phyloP scores from a whole-genome alignment of 2,329 filamentous ascomycete genomes.

The Fusarium equiseti region DNA sequence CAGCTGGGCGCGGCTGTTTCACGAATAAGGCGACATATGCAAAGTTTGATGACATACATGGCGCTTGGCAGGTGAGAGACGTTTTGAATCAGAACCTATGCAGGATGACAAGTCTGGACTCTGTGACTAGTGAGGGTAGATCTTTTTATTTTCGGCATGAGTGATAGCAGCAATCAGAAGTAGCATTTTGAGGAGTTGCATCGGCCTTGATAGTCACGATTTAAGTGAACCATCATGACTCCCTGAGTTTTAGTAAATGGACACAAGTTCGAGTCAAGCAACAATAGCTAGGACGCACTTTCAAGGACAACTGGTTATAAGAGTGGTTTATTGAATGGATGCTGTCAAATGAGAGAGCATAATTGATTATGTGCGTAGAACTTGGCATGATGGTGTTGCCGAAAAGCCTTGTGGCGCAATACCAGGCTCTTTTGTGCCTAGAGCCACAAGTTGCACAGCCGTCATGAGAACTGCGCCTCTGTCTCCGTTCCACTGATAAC shows the following conservation, averaged over 20 bases:
- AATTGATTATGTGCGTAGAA: not conserved
- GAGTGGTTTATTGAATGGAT: not conserved
- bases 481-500: conserved; percentile 20
- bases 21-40: conserved; percentile 13
- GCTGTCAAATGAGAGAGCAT: not conserved
- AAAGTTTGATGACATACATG: conserved; percentile 34
- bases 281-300: not conserved
- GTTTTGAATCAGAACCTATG: not conserved
- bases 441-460: conserved; percentile 35
- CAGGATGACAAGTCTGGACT: not conserved
- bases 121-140: not conserved
- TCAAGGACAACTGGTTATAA: not conserved
- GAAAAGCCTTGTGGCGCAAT: conserved; percentile 37
- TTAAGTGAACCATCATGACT: not conserved
- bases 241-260: not conserved
- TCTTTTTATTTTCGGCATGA: not conserved
- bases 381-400: conserved; percentile 26
- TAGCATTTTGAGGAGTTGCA: not conserved
- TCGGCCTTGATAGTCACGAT: not conserved
- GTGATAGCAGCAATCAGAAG: not conserved
- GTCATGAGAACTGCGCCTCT: conserved; percentile 27
- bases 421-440: conserved; percentile 9
- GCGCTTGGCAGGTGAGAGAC: not conserved
- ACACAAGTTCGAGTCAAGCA: not conserved
- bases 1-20: conserved; percentile 23